Percentiles rank a stretch among this genome's conserved stretches.
Evolutionary conservation across 2,329 filamentous ascomycete genomes (phyloP).

Genomic region (Exophiala bonariae): DNA sequence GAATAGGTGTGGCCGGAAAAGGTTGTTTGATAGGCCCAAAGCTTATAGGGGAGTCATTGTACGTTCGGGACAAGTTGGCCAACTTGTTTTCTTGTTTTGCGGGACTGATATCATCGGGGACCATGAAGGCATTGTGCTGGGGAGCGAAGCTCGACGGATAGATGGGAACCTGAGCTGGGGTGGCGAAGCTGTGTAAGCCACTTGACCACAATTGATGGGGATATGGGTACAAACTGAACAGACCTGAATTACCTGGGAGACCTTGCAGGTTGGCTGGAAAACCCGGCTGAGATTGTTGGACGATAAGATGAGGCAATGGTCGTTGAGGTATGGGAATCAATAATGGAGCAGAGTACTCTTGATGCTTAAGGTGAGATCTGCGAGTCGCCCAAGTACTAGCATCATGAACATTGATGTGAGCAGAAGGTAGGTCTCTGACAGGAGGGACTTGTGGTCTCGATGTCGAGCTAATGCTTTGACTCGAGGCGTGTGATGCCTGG

Average conservation of each 20-base stretch:
- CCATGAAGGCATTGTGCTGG: constrained; percentile 13
- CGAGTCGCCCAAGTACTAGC: constrained; percentile 8
- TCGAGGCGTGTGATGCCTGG: too few species aligned
- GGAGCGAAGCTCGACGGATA: not conserved
- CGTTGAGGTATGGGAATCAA: constrained; percentile 16
- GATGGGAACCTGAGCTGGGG: constrained; percentile 9
- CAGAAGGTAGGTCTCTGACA: not conserved
- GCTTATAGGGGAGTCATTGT: not conserved
- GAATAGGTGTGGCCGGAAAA: constrained; percentile 1
- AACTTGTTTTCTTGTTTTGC: constrained; percentile 28
- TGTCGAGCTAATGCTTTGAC: not conserved
- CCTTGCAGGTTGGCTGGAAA: constrained; percentile 7
- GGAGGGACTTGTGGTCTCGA: not conserved
- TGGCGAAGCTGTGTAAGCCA: constrained; percentile 14
- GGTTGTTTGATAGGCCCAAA: constrained; percentile 2
- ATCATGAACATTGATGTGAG: not conserved
- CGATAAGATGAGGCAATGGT: constrained; percentile 15
- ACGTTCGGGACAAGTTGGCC: constrained; percentile 12
- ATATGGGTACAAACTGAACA: not conserved
- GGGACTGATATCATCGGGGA: constrained; percentile 25
- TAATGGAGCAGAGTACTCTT: constrained; percentile 5
- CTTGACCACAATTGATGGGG: not conserved
- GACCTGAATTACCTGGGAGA: constrained; percentile 2
- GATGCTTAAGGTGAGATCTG: constrained; percentile 12
- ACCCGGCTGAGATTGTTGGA: constrained; percentile 11